Conservation (phyloP, 306 rosid genomes). For the Cyclanthera cordifolia region DNA sequence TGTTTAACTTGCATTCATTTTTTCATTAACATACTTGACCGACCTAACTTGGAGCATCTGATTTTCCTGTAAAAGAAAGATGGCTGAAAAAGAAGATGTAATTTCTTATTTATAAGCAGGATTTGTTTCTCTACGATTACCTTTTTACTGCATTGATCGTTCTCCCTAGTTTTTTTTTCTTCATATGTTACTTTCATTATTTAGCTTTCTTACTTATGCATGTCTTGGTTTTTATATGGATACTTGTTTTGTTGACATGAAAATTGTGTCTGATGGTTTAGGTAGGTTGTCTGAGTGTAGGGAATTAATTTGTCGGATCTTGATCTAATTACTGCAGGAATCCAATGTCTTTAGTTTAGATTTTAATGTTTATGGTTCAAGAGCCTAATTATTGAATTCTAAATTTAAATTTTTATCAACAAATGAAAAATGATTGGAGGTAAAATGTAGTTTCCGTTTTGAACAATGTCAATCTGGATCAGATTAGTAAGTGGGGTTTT, state of each 20-base stretch:
- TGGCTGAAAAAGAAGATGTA: not conserved
- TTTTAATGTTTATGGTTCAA: not conserved
- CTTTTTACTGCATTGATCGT: not conserved
- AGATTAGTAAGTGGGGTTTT: not conserved
- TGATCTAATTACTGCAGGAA: not conserved
- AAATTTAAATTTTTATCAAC: not conserved
- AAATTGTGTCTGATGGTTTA: not conserved
- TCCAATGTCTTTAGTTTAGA: not conserved
- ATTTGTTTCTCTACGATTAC: not conserved
- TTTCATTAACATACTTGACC: not conserved
- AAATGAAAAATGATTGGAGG: not conserved
- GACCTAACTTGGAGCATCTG: not conserved
- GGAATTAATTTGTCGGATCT: not conserved
- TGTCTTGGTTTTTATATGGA: not conserved
- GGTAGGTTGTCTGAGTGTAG: not conserved
- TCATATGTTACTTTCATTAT: not conserved
- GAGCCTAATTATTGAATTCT: not conserved
- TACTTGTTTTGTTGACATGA: not conserved
- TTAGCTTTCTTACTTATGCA: not conserved
- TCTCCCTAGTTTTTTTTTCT: not conserved
- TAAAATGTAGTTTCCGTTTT: not conserved
- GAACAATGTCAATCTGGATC: not conserved
- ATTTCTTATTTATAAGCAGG: not conserved
- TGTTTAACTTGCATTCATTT: not conserved
- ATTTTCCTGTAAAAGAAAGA: not conserved